Evolutionary conservation across 306 rosid genomes (phyloP), one percentile per base, ranked within the genome.

Genomic region (Senna siamea): DNA sequence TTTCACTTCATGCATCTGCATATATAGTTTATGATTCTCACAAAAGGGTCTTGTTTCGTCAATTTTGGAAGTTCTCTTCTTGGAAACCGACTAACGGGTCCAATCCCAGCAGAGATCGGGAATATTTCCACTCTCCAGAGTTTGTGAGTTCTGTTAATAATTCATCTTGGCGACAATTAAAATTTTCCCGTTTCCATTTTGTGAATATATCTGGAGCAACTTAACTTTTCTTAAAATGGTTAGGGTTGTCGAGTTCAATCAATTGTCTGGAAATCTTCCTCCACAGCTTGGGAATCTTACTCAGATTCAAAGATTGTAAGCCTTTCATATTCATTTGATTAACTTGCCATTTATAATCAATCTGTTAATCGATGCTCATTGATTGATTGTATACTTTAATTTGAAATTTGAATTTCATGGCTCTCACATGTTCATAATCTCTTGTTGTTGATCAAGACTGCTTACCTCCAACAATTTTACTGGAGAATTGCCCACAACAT

Each of bases 31-130:
- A n/a, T n/a, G n/a, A n/a, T n/a, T n/a, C n/a, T n/a, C n/a, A n/a
- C n/a, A n/a, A n/a, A n/a, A n/a, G n/a, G n/a, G n/a, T n/a, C n/a
- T n/a, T n/a, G n/a, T n/a, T n/a, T n/a, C n/a, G n/a, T n/a, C n/a
- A 11, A 51, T 65, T 23, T 19, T 56, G 66, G 69, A 69, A 93
- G 98, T 40, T 69, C 89, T 20, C 81, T 93, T 37, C 2, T 76
- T 11, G 88, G 85, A 76, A 93, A 93, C 76, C 87, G 88, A 69
- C 44, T 93, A 61, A 79, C 87, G 0, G 97, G 96, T 52, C 15
- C 83, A 23, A 80, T 90, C 53, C 98, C 98, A 11, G 22, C 7
- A 74, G 98, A 83, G 85, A 67, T 93, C 7, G 92, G 59, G 73
- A 86, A 85, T 67, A 89, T 90, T 69, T 57, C 85, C 67, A 87